Conservation (phyloP, 2,329 filamentous ascomycete species). For the Xylariales sp. region DNA sequence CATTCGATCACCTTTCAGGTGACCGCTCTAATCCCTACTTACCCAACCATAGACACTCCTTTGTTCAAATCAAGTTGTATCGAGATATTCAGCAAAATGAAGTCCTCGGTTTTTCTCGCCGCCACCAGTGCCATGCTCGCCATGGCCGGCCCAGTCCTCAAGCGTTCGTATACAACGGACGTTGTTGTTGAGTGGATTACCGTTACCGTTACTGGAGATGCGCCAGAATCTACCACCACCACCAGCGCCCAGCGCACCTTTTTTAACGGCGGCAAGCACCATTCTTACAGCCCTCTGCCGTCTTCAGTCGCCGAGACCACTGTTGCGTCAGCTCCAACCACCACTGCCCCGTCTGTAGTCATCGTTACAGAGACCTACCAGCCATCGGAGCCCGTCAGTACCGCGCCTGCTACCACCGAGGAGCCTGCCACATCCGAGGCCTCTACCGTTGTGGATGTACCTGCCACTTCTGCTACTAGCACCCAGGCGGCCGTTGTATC, state of each 20-base stretch:
- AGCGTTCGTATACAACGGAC: constrained; percentile 27
- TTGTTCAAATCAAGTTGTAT: neutral
- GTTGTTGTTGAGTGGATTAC: constrained; percentile 28
- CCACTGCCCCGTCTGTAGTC: constrained; percentile 8
- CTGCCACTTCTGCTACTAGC: constrained; percentile 2
- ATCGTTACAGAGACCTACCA: constrained; percentile 3
- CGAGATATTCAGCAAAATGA: constrained; percentile 29
- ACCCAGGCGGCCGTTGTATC: constrained; percentile 10
- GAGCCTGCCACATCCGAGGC: constrained; percentile 4
- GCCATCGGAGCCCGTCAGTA: constrained; percentile 1
- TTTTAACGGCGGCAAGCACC: constrained; percentile 13
- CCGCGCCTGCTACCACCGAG: constrained; percentile 1
- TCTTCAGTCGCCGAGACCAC: constrained; percentile 5
- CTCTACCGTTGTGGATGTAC: neutral
- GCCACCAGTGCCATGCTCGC: constrained; percentile 29
- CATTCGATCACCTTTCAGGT: neutral
- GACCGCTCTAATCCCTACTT: neutral
- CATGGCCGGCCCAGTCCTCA: constrained; percentile 27
- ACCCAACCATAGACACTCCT: constrained; percentile 10
- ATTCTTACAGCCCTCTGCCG: neutral
- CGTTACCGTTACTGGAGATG: constrained; percentile 16
- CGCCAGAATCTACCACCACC: constrained; percentile 11
- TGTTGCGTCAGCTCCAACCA: too few species aligned
- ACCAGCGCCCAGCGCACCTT: constrained; percentile 12
- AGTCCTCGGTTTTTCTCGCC: constrained; percentile 31